Base-by-base conservation (phyloP, 1,284 basidiomycete species). In the Irpex lacteus region DNA sequence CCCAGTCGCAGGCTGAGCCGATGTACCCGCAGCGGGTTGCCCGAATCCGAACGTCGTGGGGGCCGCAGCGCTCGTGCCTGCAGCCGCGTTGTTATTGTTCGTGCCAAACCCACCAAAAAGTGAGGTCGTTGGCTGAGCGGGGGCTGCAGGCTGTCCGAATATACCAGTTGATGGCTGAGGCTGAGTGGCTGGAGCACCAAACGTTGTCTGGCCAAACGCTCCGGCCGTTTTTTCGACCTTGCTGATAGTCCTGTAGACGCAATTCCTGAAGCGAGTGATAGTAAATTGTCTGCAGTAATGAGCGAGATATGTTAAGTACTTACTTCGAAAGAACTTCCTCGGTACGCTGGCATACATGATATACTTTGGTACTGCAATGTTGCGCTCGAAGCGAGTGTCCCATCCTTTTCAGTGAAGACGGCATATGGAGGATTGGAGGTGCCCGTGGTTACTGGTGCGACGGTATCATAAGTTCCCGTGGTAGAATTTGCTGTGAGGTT, bases 161-260 rank as follows among this genome's bases (percentile, higher is more conserved):
- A 76, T 40, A 37, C 72, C 68, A 6, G 71, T 68, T 3, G 74
- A 69, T 54, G 75, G 76, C 19, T 73, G 62, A 57, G 75, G 76
- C 19, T 73, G 62, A 21, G 71, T 64, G 18, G 74, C 61, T 15
- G 71, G 64, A 9, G 77, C 70, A 18, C 81, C 82, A 67, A 86
- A 86, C 1, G 79, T 73, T 7, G 74, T 67, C 15, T 80, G 80
- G n/a, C 80, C 76, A 60, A 83, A 85, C 40, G 80, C 75, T 54
- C 82, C 81, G 15, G 77, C 82, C 47, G 86, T 88, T 76, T 91
- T 91, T 92, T n/a, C 91, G 83, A 60, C 85, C 86, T 74, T 91
- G 90, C 50, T 81, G 76, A 66, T 92, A 93, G 70, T 92, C 90
- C 82, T 92, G 90, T 18, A 81, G 58, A 62, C 90, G 86, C 40